Percentiles rank a stretch among this genome's conserved stretches.
phyloP scores from a whole-genome alignment of 108 stramenopile species.

The Nitzschia inconspicua region DNA sequence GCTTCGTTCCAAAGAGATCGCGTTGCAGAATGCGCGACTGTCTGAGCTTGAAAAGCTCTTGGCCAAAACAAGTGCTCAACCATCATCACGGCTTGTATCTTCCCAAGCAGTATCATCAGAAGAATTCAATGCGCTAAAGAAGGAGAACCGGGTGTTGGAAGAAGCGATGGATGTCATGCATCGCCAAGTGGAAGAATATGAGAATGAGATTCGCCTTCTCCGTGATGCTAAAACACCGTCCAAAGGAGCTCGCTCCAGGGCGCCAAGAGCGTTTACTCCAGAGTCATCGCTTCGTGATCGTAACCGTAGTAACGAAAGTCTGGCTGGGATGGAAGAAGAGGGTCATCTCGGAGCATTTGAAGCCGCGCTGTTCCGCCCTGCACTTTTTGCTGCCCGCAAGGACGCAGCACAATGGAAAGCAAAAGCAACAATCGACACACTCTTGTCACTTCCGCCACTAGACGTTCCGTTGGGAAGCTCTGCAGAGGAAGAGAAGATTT shows the following conservation, averaged over 20 bases:
- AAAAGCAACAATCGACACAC: conserved; percentile 33
- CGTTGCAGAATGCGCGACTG: conserved; percentile 65
- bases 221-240: conserved; percentile 63
- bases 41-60: conserved; percentile 71
- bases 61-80: conserved; percentile 44
- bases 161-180: conserved; percentile 85
- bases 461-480: background rate
- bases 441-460: conserved; percentile 42
- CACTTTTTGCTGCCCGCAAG: conserved; percentile 53
- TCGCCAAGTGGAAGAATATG: conserved; percentile 78
- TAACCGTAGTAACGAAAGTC: conserved; percentile 8
- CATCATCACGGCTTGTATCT: conserved; percentile 41
- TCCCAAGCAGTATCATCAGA: conserved; percentile 37
- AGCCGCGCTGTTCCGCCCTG: conserved; percentile 74
- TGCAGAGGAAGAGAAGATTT: conserved; percentile 28
- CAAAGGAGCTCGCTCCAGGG: conserved; percentile 26
- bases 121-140: conserved; percentile 50
- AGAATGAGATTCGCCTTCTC: conserved; percentile 63
- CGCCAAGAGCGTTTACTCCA: conserved; percentile 36
- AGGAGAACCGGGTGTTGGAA: conserved; percentile 65
- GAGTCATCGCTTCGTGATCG: conserved; percentile 12
- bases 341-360: conserved; percentile 37
- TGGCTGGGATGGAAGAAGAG: conserved; percentile 5
- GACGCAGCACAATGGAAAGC: conserved; percentile 77
- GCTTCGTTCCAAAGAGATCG: conserved; percentile 70